Percentiles rank a stretch among this genome's conserved stretches.
These are phyloP conservation scores for Omphalotus guepiniiformis DNA, from an alignment of 768 basidiomycete genomes.

Conservation along the genomic window DNA sequence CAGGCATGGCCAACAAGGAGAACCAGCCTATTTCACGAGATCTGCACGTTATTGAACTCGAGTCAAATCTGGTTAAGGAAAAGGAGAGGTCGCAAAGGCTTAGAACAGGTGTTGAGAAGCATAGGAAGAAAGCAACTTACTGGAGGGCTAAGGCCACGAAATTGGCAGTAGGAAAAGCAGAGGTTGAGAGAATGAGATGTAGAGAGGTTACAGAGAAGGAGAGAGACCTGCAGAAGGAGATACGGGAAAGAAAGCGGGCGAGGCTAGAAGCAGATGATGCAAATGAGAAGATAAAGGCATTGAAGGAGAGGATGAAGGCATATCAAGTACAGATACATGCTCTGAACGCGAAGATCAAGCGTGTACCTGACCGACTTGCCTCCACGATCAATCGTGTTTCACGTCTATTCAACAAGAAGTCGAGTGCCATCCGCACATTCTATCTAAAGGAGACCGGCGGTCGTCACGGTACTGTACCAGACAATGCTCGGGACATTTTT, in stretches of 20 bases:
- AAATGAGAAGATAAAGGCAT: not conserved
- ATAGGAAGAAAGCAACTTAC: not conserved
- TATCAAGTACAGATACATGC: slow-evolving; percentile 1
- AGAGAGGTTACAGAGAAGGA: not conserved
- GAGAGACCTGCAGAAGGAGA: not conserved
- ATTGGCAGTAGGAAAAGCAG: not conserved
- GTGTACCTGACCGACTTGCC: not conserved
- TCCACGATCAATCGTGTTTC: not conserved
- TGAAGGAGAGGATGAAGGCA: not conserved
- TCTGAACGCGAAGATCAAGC: not conserved
- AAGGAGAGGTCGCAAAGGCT: not conserved
- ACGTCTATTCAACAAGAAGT: not conserved
- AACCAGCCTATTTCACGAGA: not conserved
- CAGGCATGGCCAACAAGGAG: not conserved
- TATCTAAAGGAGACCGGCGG: not conserved
- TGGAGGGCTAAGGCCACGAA: not conserved
- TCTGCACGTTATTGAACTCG: not conserved
- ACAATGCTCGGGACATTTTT: not conserved
- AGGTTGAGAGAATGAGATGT: not conserved
- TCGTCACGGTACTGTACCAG: slow-evolving; percentile 2
- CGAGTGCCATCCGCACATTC: not conserved
- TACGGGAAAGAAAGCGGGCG: not conserved
- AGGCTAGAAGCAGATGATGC: not conserved
- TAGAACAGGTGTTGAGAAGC: not conserved
- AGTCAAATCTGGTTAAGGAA: not conserved